These are phyloP conservation scores for Sclerotinia subarctica DNA, from an alignment of 2,329 filamentous ascomycete species.

Conservation along the genomic window DNA sequence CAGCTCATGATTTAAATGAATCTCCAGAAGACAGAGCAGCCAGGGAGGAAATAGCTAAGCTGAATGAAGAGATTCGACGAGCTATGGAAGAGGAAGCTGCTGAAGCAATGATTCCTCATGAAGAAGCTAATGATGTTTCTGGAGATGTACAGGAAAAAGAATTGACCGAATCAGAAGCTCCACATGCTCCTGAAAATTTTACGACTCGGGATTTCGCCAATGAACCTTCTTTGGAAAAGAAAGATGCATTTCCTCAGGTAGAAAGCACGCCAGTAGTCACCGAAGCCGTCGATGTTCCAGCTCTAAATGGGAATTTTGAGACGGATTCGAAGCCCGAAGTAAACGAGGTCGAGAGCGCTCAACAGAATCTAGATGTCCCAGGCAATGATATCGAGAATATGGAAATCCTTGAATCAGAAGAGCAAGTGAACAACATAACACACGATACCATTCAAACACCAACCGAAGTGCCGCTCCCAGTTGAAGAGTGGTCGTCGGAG, in stretches of 20 bases:
- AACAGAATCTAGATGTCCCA: background rate
- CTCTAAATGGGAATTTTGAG: background rate
- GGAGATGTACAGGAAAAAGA: background rate
- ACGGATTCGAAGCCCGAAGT: background rate
- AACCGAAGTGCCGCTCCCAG: background rate
- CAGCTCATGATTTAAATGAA: background rate
- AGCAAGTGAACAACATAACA: background rate
- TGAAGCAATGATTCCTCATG: background rate
- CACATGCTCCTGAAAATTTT: background rate
- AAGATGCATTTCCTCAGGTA: background rate
- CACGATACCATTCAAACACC: background rate
- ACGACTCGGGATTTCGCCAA: background rate
- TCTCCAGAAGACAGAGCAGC: conserved; percentile 13
- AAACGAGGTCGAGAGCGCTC: background rate
- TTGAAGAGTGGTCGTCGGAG: background rate
- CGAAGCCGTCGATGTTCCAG: background rate
- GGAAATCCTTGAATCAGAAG: background rate
- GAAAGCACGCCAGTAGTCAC: background rate
- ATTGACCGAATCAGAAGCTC: background rate
- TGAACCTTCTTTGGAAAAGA: background rate
- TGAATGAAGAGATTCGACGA: conserved; percentile 18
- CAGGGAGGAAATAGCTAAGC: conserved; percentile 16
- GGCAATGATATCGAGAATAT: background rate
- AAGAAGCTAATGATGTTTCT: background rate
- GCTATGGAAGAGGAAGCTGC: conserved; percentile 16